Evolutionary conservation across 2,329 filamentous ascomycete genomes (phyloP), one percentile per base, ranked within the genome.

Genomic region (Hymenoscyphus infarciens): DNA sequence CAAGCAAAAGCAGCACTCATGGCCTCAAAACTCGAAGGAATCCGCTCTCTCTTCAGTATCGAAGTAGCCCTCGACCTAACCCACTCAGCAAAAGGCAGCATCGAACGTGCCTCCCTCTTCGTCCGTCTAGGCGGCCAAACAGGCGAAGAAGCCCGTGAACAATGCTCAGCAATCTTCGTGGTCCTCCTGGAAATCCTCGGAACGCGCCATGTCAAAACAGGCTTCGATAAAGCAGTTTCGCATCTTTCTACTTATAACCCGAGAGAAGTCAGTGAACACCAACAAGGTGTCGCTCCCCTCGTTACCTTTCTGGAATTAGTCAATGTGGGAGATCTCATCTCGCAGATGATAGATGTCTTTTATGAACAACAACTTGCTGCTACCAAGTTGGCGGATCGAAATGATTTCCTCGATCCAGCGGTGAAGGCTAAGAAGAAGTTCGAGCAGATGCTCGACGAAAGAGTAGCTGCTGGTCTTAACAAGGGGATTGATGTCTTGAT

Each of bases 341-440:
- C 96, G 64, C 95, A 99, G 75, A 99, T 99, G 95, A 87, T 99
- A 63, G 95, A 99, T 74, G 92, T 99, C 38, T 99, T 99, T 74
- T 99, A 96, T 77, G 90, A 96, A 74, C 95, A 98, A 77, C 95
- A 99, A 77, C 84, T 99, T 31, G 87, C 92, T 5, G 84, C 86
- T 0, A 85, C 90, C 15, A 90, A 90, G 71, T 87, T 99, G 60
- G 90, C 90, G 1, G 94, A 98, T 74, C 87, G 90, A 53, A 96
- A 96, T 74, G 95, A 99, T 77, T 99, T 99, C 72, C 81, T 99
- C 56, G 92, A 96, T 72, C 90, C 92, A 22, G 91, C 93, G 0
- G 90, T 90, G 35, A 89, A 97, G 70, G 93, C 95, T 67, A 99
- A 99, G 84, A 98, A 97, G 79, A 92, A 91, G 68, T 99, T 98